A percentile compares a stretch with the other conserved stretches of the same genome.
Conservation (phyloP, 805 yeast genomes). For the Debaryomyces hansenii region DNA sequence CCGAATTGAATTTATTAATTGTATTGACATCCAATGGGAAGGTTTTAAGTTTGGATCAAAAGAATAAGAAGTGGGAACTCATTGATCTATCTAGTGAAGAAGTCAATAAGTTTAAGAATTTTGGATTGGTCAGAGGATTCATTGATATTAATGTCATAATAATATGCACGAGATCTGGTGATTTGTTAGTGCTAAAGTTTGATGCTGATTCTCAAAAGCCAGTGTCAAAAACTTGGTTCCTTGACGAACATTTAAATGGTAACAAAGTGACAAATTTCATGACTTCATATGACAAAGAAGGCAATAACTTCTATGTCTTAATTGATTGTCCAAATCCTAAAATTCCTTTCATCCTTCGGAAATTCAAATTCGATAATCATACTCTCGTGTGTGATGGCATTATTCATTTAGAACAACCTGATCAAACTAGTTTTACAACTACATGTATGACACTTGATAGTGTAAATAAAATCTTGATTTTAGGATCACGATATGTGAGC, state of each 20-base stretch:
- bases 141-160: slow-evolving; percentile 27
- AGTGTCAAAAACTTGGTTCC: slow-evolving; percentile 25
- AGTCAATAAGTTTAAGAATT: slow-evolving; percentile 29
- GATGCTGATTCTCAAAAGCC: slow-evolving; percentile 10
- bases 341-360: slow-evolving; percentile 49
- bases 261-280: slow-evolving; percentile 54
- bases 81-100: slow-evolving; percentile 13
- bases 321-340: slow-evolving; percentile 69
- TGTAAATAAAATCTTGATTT: slow-evolving; percentile 40
- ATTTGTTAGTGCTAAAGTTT: slow-evolving; percentile 38
- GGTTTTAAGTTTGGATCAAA: slow-evolving; percentile 34
- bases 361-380: slow-evolving; percentile 22
- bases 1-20: slow-evolving; percentile 40
- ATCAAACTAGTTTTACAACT: slow-evolving; percentile 50
- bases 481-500: slow-evolving; percentile 76
- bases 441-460: slow-evolving; percentile 54
- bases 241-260: slow-evolving; percentile 22
- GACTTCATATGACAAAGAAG: slow-evolving; percentile 17
- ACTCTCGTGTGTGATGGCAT: slow-evolving; percentile 25
- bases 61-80: slow-evolving; percentile 21
- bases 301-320: slow-evolving; percentile 35
- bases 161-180: slow-evolving; percentile 37
- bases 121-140: slow-evolving; percentile 45
- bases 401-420: slow-evolving; percentile 36
- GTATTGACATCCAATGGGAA: slow-evolving; percentile 63